Percentiles rank a stretch among this genome's conserved stretches.
Conservation (phyloP, 345 rosid species). For the Bruguiera parviflora region DNA sequence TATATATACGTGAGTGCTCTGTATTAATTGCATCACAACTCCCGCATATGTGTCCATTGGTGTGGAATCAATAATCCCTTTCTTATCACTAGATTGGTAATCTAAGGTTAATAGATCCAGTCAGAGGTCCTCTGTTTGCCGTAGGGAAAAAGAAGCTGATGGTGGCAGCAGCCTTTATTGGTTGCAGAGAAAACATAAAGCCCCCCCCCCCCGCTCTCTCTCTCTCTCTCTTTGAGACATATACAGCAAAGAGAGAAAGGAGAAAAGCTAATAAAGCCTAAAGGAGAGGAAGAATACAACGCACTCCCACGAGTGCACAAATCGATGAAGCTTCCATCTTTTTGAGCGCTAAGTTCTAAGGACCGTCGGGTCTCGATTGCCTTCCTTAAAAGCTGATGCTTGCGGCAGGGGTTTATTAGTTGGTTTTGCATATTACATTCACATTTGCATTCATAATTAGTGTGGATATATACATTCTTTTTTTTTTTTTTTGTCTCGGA, state of each 20-base stretch:
- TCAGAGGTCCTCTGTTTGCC: not conserved
- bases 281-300: conserved; percentile 40
- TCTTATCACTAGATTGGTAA: too few species aligned
- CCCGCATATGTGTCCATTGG: too few species aligned
- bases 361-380: not conserved
- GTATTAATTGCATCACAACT: too few species aligned
- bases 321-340: conserved; percentile 77
- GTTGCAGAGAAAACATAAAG: conserved; percentile 48
- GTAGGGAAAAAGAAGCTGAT: conserved; percentile 17
- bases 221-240: not conserved
- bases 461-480: too few species aligned
- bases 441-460: not conserved
- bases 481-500: too few species aligned
- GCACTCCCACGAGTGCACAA: conserved; percentile 45
- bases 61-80: too few species aligned
- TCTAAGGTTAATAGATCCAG: not conserved
- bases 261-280: conserved; percentile 40
- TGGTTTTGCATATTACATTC: too few species aligned
- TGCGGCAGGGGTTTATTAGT: not conserved
- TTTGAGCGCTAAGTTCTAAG: conserved; percentile 18
- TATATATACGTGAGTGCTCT: too few species aligned
- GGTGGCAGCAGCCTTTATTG: conserved; percentile 38
- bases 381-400: conserved; percentile 13
- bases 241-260: conserved; percentile 17
- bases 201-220: conserved; percentile 20